Conservation (phyloP, 2,329 filamentous ascomycete genomes). For the Pochonia chlamydosporia region DNA sequence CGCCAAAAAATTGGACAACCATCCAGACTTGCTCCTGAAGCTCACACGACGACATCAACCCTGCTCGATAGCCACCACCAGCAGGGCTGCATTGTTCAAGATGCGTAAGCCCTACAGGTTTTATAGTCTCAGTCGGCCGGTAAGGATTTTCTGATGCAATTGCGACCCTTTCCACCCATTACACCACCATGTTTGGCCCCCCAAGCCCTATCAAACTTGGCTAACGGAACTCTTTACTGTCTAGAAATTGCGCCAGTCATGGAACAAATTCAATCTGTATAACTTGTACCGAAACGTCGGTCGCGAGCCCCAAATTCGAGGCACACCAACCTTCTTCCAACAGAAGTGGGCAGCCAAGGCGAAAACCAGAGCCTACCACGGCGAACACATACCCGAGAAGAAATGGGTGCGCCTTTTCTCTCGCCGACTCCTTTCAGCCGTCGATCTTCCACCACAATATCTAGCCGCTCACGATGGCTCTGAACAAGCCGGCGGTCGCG, state of each 20-base stretch:
- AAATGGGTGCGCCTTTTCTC: conserved; percentile 94
- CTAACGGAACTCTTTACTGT: neutral
- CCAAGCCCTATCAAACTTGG: neutral
- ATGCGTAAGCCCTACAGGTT: conserved; percentile 55
- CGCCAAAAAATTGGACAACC: conserved; percentile 24
- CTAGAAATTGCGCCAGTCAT: conserved; percentile 89
- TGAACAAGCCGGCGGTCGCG: conserved; percentile 75
- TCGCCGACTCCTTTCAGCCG: conserved; percentile 71
- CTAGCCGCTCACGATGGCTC: conserved; percentile 79
- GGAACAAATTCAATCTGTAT: conserved; percentile 97
- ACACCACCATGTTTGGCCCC: too few species aligned
- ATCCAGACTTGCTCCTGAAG: conserved; percentile 5
- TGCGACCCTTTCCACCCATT: too few species aligned
- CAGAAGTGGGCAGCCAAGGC: conserved; percentile 96
- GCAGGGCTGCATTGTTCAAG: conserved; percentile 27
- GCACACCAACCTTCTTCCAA: conserved; percentile 76
- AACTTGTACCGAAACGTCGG: conserved; percentile 55
- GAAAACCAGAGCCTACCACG: conserved; percentile 79
- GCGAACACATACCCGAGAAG: conserved; percentile 87
- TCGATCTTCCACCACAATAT: conserved; percentile 76
- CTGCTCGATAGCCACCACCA: conserved; percentile 6
- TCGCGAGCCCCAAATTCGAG: conserved; percentile 22
- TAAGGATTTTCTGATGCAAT: conserved; percentile 31
- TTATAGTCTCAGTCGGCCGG: conserved; percentile 60
- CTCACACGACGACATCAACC: conserved; percentile 3